These are phyloP conservation scores for Corynascus novoguineensis DNA, from an alignment of 495 filamentous ascomycete genomes.

Conservation along the genomic window DNA sequence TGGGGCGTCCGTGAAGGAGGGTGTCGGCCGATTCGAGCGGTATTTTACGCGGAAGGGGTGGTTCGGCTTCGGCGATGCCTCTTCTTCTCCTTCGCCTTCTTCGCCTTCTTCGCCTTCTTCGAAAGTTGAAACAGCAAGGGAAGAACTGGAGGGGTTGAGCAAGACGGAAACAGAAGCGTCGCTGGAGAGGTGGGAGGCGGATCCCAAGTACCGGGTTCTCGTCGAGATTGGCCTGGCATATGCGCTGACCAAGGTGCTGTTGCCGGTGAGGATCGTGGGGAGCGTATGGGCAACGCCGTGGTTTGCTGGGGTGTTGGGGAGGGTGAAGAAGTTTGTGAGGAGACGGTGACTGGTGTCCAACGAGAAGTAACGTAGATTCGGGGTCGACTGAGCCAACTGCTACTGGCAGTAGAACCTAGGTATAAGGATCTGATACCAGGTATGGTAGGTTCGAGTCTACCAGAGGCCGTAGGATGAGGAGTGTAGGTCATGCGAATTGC, in stretches of 20 bases:
- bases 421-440: no score
- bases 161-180: conserved; percentile 3
- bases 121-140: conserved; percentile 1
- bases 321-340: conserved; percentile 6
- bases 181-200: conserved; percentile 26
- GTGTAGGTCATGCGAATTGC: conserved; percentile 18
- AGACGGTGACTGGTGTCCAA: neutral
- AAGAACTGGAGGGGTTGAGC: conserved; percentile 12
- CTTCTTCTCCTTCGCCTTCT: no score
- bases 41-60: conserved; percentile 44
- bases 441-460: neutral
- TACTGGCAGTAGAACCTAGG: no score
- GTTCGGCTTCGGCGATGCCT: conserved; percentile 47
- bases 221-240: conserved; percentile 79
- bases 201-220: conserved; percentile 50
- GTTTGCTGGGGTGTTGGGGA: conserved; percentile 65
- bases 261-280: conserved; percentile 66
- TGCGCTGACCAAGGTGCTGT: conserved; percentile 75
- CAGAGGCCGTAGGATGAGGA: neutral
- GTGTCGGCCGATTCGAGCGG: conserved; percentile 39
- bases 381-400: no score
- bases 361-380: no score
- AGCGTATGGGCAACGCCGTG: conserved; percentile 91
- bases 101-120: no score
- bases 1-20: conserved; percentile 39